Base-by-base conservation (phyloP, 768 basidiomycete genomes). In the Nidularia pulvinata region DNA sequence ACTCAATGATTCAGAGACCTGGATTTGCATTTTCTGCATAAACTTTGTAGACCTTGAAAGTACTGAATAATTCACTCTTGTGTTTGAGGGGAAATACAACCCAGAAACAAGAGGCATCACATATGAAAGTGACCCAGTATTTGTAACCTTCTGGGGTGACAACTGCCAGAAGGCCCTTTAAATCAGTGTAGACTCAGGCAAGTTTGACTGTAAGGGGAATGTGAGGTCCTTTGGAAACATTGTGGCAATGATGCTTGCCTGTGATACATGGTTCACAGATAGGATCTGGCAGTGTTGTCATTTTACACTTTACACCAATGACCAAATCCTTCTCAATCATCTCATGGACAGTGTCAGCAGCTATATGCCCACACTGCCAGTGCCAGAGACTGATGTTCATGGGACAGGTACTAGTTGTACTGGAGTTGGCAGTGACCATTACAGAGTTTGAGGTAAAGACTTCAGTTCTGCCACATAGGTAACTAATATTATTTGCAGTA, bases 71-170 rank as follows among this genome's bases (percentile, higher is more conserved):
- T 0, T 71, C 61, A 25, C 59, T 62, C 46, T 70, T 73, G 0
- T 46, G 19, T 43, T 58, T 57, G 22, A 72, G 59, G 13, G 55
- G 55, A 39, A 52, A 52, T 2, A 61, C 58, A 35, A 51, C 57
- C 33, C 53, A 54, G 39, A 57, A 63, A 2, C 59, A 50, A 3
- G 63, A 57, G 33, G 39, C 52, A 48, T 69, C 61, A 52, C 68
- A 64, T 43, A 71, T 65, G 57, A 71, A 71, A 2, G 61, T 62
- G 3, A 67, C 52, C 64, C 63, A 69, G 55, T 71, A 72, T 3
- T 48, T 57, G 34, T 58, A 55, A 2, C 66, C 68, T 35, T 62
- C 54, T 7, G 30, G 53, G 4, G 51, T 58, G 33, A 49, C 35
- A 5, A 56, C 50, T 6, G 63, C 55, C 3, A 70, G 49, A 7